Percentiles rank a stretch among this genome's conserved stretches.
These are phyloP conservation scores for Lactarius vividus DNA, from an alignment of 768 basidiomycete species.

Conservation along the genomic window DNA sequence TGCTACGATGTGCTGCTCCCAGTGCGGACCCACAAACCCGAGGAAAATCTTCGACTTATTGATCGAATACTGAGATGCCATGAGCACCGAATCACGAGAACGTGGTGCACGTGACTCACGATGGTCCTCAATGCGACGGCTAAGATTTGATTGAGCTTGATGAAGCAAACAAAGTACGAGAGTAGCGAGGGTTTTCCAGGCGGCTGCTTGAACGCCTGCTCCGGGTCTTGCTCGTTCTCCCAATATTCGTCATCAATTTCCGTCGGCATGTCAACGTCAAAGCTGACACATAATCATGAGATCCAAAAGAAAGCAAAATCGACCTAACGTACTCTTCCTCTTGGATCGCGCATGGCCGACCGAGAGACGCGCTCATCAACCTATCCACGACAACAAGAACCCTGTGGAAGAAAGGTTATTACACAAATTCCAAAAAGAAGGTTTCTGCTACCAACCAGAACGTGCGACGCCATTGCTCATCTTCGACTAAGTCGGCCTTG, in stretches of 20 bases:
- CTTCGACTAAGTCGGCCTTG: constrained; percentile 46
- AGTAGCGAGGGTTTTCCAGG: constrained; percentile 51
- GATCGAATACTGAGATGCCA: constrained; percentile 58
- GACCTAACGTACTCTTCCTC: constrained; percentile 62
- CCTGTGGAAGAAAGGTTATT: constrained; percentile 35
- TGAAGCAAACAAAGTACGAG: constrained; percentile 51
- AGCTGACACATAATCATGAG: constrained; percentile 28
- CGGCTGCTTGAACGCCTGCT: constrained; percentile 58
- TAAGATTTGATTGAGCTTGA: constrained; percentile 63
- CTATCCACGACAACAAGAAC: constrained; percentile 49
- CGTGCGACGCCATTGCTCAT: constrained; percentile 73
- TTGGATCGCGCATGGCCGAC: constrained; percentile 68
- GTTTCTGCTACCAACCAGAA: constrained; percentile 46
- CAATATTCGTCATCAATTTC: constrained; percentile 29
- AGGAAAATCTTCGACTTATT: constrained; percentile 60
- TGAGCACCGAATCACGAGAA: background rate
- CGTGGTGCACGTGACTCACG: constrained; percentile 34
- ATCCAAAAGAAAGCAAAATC: background rate
- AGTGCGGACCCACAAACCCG: constrained; percentile 51
- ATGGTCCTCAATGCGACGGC: constrained; percentile 63
- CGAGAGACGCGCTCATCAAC: constrained; percentile 47
- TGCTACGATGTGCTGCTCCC: constrained; percentile 44
- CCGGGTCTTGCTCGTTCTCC: constrained; percentile 23
- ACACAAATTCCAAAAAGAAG: background rate
- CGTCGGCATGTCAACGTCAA: constrained; percentile 28